Base-by-base conservation (phyloP, 306 rosid genomes). In the Gastrolobium bilobum region DNA sequence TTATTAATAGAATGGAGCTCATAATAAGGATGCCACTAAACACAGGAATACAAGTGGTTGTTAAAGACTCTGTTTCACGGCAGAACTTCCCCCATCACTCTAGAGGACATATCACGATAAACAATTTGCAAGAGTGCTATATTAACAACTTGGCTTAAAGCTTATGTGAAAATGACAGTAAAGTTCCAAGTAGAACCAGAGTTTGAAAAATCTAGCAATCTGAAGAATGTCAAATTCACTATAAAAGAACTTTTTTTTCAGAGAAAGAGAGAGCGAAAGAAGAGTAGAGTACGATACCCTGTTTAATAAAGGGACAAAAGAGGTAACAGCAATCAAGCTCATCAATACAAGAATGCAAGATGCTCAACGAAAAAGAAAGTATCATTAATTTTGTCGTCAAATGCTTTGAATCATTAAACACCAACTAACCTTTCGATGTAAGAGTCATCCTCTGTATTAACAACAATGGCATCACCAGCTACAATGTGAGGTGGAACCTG, bases 401-500 rank as follows among this genome's bases (percentile, higher is more conserved):
- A 43, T 77, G 35, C 51, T 69, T 60, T 26, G 37, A 68, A 31
- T 44, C 30, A 73, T n/a, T 50, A 56, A 3, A 50, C 13, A 58
- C 63, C 56, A 76, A 63, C 79, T 69, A 85, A 92, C 99, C 98
- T 95, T 82, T 89, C 93, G n/a, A 95, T 72, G 81, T 92, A 92
- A 71, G 92, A 78, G 84, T 88, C 92, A 2, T 89, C 91, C 81
- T 87, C 92, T 3, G 99, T 89, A 56, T 82, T 90, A 57, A 95
- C 85, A 64, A 91, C 85, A 77, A 95, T 83, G 31, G 92, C 87
- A 68, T 95, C 98, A 56, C 99, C 99, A 5, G 84, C 84, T 40
- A 87, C 67, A 6, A 95, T 77, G 71, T 92, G 97, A 52, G 91
- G 79, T 0, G 98, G 97, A 61, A 93, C 99, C 99, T 95, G 84